Conservation (phyloP, 352 stramenopile genomes). For the Globisporangium solare region DNA sequence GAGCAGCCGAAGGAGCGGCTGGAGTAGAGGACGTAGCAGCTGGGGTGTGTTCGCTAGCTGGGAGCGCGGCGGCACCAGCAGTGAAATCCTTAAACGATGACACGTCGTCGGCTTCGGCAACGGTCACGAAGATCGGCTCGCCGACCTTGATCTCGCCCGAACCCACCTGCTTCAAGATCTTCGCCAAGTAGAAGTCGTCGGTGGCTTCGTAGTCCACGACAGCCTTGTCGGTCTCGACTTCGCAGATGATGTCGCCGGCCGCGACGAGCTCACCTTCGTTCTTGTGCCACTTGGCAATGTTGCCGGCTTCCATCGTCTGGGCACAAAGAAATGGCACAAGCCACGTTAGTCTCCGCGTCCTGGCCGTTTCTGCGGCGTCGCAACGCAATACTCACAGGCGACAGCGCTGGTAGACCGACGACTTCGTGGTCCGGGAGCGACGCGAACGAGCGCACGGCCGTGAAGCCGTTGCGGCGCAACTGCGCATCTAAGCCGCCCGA, state of each 20-base stretch:
- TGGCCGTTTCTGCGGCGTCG: too few relatives aligned
- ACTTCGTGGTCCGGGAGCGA: slow-evolving; percentile 74
- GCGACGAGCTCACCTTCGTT: slow-evolving; percentile 88
- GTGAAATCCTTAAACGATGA: slow-evolving; percentile 56
- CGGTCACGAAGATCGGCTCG: slow-evolving; percentile 65
- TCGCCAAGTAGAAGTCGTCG: slow-evolving; percentile 93
- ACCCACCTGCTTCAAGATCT: slow-evolving; percentile 91
- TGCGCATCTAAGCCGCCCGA: slow-evolving; percentile 20
- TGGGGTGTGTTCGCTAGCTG: slow-evolving; percentile 10
- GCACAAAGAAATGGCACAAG: too few relatives aligned
- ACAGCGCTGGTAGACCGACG: slow-evolving; percentile 67
- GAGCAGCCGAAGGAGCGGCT: slow-evolving; percentile 16
- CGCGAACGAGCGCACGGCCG: slow-evolving; percentile 39
- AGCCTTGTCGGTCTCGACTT: slow-evolving; percentile 98
- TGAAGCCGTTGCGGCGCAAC: slow-evolving; percentile 17
- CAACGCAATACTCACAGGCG: slow-evolving; percentile 27
- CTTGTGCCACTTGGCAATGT: slow-evolving; percentile 93
- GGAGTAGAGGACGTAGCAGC: slow-evolving; percentile 24
- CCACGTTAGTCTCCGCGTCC: too few relatives aligned
- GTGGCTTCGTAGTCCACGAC: slow-evolving; percentile 97
- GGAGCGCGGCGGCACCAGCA: slow-evolving; percentile 24
- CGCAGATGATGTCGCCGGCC: slow-evolving; percentile 91
- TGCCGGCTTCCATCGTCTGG: slow-evolving; percentile 94
- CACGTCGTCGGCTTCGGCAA: slow-evolving; percentile 49
- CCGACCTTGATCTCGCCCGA: slow-evolving; percentile 83